Percentiles rank a stretch among this genome's conserved stretches.
phyloP scores from a whole-genome alignment of 768 basidiomycete genomes.

The Thelephora ganbajun region DNA sequence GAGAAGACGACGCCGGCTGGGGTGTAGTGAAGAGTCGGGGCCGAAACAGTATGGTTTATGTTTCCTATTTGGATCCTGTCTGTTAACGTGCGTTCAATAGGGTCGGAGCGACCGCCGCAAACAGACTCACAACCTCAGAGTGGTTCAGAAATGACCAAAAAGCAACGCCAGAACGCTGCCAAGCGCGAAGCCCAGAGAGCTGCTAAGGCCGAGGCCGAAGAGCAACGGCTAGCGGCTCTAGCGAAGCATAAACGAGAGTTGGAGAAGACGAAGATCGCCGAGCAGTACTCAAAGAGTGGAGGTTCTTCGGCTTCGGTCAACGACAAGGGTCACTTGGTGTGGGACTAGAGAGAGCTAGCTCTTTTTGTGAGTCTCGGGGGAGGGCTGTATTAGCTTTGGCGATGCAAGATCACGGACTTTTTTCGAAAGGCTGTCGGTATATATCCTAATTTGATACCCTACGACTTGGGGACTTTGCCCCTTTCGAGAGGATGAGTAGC shows the following conservation, averaged over 20 bases:
- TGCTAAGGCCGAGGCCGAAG: slow-evolving; percentile 40
- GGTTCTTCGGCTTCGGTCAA: slow-evolving; percentile 53
- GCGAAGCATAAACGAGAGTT: slow-evolving; percentile 47
- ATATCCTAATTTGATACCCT: too few relatives aligned
- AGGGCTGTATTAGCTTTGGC: too few relatives aligned
- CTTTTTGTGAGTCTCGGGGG: too few relatives aligned
- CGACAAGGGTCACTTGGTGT: slow-evolving; percentile 41
- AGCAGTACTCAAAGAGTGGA: slow-evolving; percentile 24
- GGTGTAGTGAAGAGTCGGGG: slow-evolving; percentile 52
- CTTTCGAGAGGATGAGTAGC: too few relatives aligned
- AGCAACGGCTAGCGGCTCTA: slow-evolving; percentile 32
- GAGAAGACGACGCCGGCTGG: slow-evolving; percentile 68
- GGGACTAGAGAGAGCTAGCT: slow-evolving; percentile 20
- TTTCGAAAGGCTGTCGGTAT: too few relatives aligned
- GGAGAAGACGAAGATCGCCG: slow-evolving; percentile 38
- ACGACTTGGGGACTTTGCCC: too few relatives aligned
- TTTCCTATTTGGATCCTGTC: background rate
- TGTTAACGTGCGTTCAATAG: background rate
- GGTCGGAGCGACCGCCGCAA: background rate
- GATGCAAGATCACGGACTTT: too few relatives aligned
- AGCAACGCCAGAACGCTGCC: slow-evolving; percentile 54
- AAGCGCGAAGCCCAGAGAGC: slow-evolving; percentile 44
- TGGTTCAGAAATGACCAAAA: slow-evolving; percentile 43
- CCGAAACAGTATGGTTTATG: slow-evolving; percentile 17
- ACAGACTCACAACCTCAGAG: slow-evolving; percentile 10